Percentiles rank a stretch among this genome's conserved stretches.
These are phyloP conservation scores for Niebla homalea DNA, from an alignment of 495 filamentous ascomycete genomes.

Conservation along the genomic window DNA sequence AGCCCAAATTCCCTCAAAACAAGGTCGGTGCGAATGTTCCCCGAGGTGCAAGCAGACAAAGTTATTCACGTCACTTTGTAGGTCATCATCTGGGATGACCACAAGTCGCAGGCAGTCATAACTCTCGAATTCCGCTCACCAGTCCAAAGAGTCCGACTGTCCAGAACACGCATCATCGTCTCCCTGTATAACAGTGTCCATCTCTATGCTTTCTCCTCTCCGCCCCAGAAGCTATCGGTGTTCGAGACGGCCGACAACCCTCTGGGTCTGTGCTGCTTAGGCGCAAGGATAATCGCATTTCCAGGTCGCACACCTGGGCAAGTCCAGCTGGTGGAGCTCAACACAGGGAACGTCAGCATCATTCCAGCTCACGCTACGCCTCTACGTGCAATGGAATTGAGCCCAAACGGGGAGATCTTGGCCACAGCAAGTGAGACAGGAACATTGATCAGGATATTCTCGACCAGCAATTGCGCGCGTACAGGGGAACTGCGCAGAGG, in stretches of 20 bases:
- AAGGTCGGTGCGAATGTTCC: constrained; percentile 41
- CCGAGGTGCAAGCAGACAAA: not conserved
- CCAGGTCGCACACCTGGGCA: constrained; percentile 78
- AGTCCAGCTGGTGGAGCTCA: constrained; percentile 78
- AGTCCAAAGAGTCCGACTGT: constrained; percentile 65
- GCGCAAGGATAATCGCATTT: constrained; percentile 58
- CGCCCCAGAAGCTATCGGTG: constrained; percentile 54
- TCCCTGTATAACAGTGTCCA: constrained; percentile 72
- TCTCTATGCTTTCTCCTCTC: constrained; percentile 69
- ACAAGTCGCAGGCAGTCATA: constrained; percentile 58
- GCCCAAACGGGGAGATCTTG: constrained; percentile 63
- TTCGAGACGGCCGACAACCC: constrained; percentile 86
- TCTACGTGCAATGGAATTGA: constrained; percentile 68
- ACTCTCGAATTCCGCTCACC: constrained; percentile 62
- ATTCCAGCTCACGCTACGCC: constrained; percentile 79
- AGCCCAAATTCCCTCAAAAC: constrained; percentile 76
- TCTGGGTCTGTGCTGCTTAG: constrained; percentile 66
- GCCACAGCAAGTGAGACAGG: constrained; percentile 89
- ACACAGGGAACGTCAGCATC: constrained; percentile 77
- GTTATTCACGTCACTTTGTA: constrained; percentile 17
- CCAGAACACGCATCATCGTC: constrained; percentile 65
- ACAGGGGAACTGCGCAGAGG: constrained; percentile 77
- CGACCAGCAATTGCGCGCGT: constrained; percentile 61
- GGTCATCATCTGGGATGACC: constrained; percentile 88
- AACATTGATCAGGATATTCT: constrained; percentile 75